A percentile compares a stretch with the other conserved stretches of the same genome.
Evolutionary conservation across 2,329 filamentous ascomycete genomes (phyloP).

Genomic region (Pestalotiopsis fici): DNA sequence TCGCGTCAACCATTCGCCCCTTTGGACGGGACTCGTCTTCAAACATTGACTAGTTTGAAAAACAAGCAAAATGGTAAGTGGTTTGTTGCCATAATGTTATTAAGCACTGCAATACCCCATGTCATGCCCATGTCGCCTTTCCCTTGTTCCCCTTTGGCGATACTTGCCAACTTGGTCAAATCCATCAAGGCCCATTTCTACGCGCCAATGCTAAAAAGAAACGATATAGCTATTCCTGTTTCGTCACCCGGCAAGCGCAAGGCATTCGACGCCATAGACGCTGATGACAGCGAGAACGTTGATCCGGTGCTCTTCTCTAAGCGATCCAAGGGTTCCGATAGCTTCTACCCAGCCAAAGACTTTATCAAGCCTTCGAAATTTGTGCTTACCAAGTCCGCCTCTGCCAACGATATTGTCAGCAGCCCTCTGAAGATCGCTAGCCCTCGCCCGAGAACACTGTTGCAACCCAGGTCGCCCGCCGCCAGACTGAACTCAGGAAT

Average conservation of each 20-base stretch:
- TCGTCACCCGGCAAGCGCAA: conserved; percentile 56
- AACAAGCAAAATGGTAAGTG: conserved; percentile 74
- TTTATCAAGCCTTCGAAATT: conserved; percentile 49
- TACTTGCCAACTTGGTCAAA: background rate
- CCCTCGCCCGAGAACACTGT: conserved; percentile 42
- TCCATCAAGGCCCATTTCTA: background rate
- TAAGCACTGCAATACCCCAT: background rate
- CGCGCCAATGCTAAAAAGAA: conserved; percentile 24
- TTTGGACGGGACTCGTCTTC: conserved; percentile 68
- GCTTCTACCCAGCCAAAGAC: conserved; percentile 41
- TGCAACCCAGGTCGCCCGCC: conserved; percentile 56
- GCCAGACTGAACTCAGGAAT: conserved; percentile 44
- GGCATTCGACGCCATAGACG: conserved; percentile 50
- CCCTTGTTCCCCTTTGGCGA: background rate
- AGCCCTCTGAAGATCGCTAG: conserved; percentile 31
- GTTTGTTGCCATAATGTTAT: background rate
- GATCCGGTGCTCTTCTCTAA: conserved; percentile 60
- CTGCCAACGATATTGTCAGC: conserved; percentile 31
- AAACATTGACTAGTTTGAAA: conserved; percentile 73
- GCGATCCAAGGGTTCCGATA: conserved; percentile 54
- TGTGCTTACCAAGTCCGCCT: conserved; percentile 43
- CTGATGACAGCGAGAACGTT: conserved; percentile 61
- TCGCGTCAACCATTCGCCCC: conserved; percentile 76
- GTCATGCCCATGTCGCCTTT: background rate
- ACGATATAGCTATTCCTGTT: conserved; percentile 38